Conservation (phyloP, 257 asterid species). For the Scutellaria minor region DNA sequence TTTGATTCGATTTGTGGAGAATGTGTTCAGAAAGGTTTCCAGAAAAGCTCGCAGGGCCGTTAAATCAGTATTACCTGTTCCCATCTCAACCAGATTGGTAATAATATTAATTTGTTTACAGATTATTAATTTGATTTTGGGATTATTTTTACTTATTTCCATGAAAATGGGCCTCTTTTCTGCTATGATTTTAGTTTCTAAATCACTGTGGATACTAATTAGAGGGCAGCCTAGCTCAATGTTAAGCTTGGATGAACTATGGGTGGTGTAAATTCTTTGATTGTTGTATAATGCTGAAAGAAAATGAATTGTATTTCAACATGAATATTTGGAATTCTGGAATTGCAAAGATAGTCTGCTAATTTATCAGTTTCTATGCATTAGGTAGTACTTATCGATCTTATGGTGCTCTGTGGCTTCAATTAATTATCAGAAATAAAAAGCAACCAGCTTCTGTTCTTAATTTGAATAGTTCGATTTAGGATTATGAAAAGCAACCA, state of each 20-base stretch:
- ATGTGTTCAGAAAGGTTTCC: slow-evolving; percentile 79
- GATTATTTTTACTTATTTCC: not conserved
- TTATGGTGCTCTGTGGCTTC: too few species aligned
- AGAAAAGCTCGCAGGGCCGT: slow-evolving; percentile 86
- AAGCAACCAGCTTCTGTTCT: too few species aligned
- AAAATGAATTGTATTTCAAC: not conserved
- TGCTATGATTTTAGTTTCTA: not conserved
- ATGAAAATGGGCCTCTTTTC: not conserved
- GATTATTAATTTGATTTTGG: not conserved
- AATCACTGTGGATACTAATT: slow-evolving; percentile 8
- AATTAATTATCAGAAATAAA: too few species aligned
- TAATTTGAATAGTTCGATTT: too few species aligned
- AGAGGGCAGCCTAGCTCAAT: not conserved
- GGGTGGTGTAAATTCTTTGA: not conserved
- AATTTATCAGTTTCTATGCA: not conserved
- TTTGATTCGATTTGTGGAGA: slow-evolving; percentile 79
- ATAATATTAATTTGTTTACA: not conserved
- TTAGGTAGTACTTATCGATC: not conserved
- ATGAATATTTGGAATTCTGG: not conserved
- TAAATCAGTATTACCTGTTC: slow-evolving; percentile 81
- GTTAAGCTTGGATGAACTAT: slow-evolving; percentile 4
- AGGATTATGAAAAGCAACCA: not conserved
- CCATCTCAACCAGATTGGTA: slow-evolving; percentile 82
- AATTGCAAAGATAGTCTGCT: slow-evolving; percentile 23
- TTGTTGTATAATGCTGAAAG: not conserved